phyloP scores from a whole-genome alignment of 2,329 filamentous ascomycete species.

The Sporothrix dimorphospora region DNA sequence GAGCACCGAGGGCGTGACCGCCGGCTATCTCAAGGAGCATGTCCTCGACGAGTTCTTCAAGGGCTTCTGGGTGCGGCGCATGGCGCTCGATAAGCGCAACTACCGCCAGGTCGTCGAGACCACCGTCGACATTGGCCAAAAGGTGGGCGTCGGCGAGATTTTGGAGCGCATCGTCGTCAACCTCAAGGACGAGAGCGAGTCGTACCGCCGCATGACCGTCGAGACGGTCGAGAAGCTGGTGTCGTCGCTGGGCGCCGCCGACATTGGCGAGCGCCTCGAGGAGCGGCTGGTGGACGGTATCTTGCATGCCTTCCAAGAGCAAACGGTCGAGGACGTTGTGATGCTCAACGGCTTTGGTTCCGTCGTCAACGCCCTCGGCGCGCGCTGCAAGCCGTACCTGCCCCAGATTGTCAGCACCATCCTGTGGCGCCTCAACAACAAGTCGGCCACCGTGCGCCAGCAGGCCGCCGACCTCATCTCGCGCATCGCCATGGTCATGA shows the following conservation, averaged over 20 bases:
- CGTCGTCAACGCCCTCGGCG: slow-evolving; percentile 92
- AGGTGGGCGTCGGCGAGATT: slow-evolving; percentile 96
- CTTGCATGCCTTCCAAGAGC: slow-evolving; percentile 94
- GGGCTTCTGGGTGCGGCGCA: slow-evolving; percentile 95
- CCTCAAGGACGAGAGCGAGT: slow-evolving; percentile 96
- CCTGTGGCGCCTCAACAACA: slow-evolving; percentile 96
- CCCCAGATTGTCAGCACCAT: slow-evolving; percentile 97
- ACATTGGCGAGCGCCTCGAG: slow-evolving; percentile 89
- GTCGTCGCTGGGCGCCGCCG: slow-evolving; percentile 87
- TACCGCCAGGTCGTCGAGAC: slow-evolving; percentile 98
- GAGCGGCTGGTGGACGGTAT: slow-evolving; percentile 95
- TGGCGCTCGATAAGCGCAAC: slow-evolving; percentile 97
- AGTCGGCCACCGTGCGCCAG: slow-evolving; percentile 93
- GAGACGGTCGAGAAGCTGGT: slow-evolving; percentile 98
- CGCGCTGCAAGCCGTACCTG: slow-evolving; percentile 92
- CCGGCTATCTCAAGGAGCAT: slow-evolving; percentile 91
- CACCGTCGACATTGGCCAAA: slow-evolving; percentile 94
- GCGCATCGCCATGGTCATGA: slow-evolving; percentile 98
- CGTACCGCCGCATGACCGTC: slow-evolving; percentile 98
- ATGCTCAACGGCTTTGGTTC: slow-evolving; percentile 98
- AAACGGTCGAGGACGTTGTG: slow-evolving; percentile 92
- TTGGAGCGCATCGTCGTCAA: slow-evolving; percentile 91
- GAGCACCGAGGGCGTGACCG: slow-evolving; percentile 90
- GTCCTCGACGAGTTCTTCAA: slow-evolving; percentile 98
- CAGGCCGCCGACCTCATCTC: slow-evolving; percentile 96